Conservation (phyloP, 768 basidiomycete genomes). For the Pleurotus platypus region DNA sequence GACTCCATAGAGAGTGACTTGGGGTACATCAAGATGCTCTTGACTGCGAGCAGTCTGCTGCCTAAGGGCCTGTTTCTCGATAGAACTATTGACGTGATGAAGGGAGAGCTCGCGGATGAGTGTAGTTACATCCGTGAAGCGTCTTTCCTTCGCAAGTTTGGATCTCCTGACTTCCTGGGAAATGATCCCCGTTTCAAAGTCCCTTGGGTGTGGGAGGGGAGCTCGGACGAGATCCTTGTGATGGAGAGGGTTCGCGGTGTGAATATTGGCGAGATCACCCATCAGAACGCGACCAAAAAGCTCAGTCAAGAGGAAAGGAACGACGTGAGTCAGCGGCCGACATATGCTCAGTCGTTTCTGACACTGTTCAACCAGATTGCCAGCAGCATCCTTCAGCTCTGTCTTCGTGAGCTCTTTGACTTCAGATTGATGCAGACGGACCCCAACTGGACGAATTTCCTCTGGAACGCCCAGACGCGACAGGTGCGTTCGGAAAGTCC, state of each 20-base stretch:
- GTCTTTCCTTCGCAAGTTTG: conserved; percentile 60
- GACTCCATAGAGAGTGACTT: conserved; percentile 86
- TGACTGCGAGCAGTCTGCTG: conserved; percentile 76
- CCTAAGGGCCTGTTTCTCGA: conserved; percentile 91
- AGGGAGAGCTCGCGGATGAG: conserved; percentile 86
- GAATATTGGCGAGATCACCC: conserved; percentile 64
- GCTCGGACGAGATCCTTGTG: conserved; percentile 80
- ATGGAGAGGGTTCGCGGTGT: conserved; percentile 84
- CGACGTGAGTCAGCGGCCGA: conserved; percentile 46
- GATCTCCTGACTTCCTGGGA: conserved; percentile 44
- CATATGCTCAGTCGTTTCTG: background rate
- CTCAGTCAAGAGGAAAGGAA: conserved; percentile 66
- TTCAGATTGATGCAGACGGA: conserved; percentile 97
- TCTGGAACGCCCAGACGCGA: conserved; percentile 70
- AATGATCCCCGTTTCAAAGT: conserved; percentile 70
- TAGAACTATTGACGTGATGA: conserved; percentile 85
- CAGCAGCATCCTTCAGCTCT: conserved; percentile 74
- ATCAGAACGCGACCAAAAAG: conserved; percentile 31
- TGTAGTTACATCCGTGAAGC: conserved; percentile 90
- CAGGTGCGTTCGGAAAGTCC: conserved; percentile 38
- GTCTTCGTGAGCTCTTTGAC: conserved; percentile 84
- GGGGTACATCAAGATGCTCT: conserved; percentile 76
- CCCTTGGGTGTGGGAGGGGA: conserved; percentile 83
- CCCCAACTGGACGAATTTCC: conserved; percentile 97
- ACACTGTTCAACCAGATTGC: conserved; percentile 61